Conservation (phyloP, 768 basidiomycete species). For the Mycena indigotica region DNA sequence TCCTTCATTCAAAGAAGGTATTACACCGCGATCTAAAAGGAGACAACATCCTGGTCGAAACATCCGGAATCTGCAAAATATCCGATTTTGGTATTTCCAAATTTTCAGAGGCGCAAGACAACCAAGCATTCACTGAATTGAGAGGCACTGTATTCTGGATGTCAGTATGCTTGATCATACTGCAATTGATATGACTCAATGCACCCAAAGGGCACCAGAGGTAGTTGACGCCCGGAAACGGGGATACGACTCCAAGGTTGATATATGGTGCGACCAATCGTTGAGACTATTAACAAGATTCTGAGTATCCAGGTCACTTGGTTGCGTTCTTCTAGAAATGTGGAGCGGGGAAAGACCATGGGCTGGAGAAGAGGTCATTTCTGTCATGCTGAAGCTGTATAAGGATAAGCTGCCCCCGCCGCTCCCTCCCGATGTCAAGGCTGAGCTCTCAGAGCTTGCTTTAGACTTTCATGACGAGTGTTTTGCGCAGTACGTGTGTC, state of each 20-base stretch:
- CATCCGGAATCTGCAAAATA: slow-evolving; percentile 86
- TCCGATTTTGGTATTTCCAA: slow-evolving; percentile 98
- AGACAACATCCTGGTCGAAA: slow-evolving; percentile 92
- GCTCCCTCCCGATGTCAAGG: slow-evolving; percentile 63
- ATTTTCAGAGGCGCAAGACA: slow-evolving; percentile 67
- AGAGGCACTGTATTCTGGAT: slow-evolving; percentile 95
- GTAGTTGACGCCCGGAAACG: slow-evolving; percentile 67
- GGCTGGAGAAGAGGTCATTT: slow-evolving; percentile 69
- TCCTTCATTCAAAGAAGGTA: slow-evolving; percentile 83
- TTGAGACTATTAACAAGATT: background rate
- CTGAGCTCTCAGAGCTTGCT: slow-evolving; percentile 57
- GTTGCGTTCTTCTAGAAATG: slow-evolving; percentile 95
- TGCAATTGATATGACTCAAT: no score
- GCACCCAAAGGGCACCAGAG: slow-evolving; percentile 76
- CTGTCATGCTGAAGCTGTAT: slow-evolving; percentile 82
- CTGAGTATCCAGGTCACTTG: slow-evolving; percentile 40
- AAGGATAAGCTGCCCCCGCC: slow-evolving; percentile 72
- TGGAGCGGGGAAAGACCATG: slow-evolving; percentile 91
- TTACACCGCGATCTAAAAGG: slow-evolving; percentile 92
- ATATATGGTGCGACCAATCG: slow-evolving; percentile 76
- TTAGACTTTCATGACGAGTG: slow-evolving; percentile 76
- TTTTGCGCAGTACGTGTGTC: slow-evolving; percentile 64
- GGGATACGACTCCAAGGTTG: slow-evolving; percentile 92
- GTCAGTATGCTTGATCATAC: slow-evolving; percentile 8
- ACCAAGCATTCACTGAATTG: slow-evolving; percentile 73